These are phyloP conservation scores for Diaporthe aspalathi DNA, from an alignment of 2,329 filamentous ascomycete genomes.

Conservation along the genomic window DNA sequence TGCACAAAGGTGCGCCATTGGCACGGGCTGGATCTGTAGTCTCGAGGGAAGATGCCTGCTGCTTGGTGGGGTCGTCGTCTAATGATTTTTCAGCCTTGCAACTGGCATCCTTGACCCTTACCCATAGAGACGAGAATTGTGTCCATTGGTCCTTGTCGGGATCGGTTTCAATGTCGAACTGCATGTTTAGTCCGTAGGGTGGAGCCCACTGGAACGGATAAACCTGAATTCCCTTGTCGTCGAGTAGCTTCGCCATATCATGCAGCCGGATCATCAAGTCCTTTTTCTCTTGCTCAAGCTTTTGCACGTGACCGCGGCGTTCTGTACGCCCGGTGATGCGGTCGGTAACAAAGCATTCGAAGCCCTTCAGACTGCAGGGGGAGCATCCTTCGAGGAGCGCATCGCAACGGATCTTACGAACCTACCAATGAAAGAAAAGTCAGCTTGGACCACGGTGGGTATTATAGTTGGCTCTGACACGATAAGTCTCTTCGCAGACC, in stretches of 20 bases:
- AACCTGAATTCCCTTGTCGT: constrained; percentile 70
- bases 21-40: constrained; percentile 58
- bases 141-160: constrained; percentile 50
- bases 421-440: constrained; percentile 54
- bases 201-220: constrained; percentile 58
- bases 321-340: constrained; percentile 86
- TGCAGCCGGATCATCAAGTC: constrained; percentile 74
- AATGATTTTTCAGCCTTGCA: constrained; percentile 43
- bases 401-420: constrained; percentile 90
- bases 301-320: constrained; percentile 80
- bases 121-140: constrained; percentile 51
- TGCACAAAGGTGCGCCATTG: constrained; percentile 74
- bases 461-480: not conserved
- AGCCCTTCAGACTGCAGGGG: constrained; percentile 79
- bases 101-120: constrained; percentile 51
- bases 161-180: constrained; percentile 46
- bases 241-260: constrained; percentile 75
- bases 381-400: constrained; percentile 83
- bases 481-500: not conserved
- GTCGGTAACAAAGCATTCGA: constrained; percentile 87
- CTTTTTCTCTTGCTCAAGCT: constrained; percentile 78
- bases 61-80: not conserved
- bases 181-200: constrained; percentile 46
- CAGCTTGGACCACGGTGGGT: not conserved
- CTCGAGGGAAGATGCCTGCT: constrained; percentile 28